These are phyloP conservation scores for Aspergillus tamarii DNA, from an alignment of 2,329 filamentous ascomycete genomes.

Conservation along the genomic window DNA sequence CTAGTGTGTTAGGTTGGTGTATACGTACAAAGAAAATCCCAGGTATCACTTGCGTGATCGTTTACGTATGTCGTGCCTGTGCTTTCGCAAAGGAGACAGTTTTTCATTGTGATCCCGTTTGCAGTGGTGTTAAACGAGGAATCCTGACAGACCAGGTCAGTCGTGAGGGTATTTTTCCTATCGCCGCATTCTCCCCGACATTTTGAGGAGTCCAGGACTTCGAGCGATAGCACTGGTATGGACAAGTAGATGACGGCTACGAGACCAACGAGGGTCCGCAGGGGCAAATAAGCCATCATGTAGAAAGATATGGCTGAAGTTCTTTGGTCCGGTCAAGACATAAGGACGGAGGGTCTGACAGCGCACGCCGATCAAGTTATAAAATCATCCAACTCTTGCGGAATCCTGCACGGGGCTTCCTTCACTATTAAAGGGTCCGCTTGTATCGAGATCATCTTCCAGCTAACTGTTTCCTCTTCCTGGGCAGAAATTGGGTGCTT, in stretches of 20 bases:
- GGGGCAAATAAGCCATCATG: background rate
- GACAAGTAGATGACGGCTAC: background rate
- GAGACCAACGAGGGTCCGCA: background rate
- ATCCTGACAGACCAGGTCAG: conserved; percentile 1
- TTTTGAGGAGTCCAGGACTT: background rate
- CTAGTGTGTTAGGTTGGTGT: no score
- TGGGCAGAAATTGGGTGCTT: background rate
- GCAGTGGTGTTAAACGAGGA: background rate
- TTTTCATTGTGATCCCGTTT: background rate
- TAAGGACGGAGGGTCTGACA: background rate
- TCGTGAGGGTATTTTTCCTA: background rate
- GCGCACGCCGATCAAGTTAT: background rate
- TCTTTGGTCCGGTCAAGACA: background rate
- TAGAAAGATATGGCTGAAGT: background rate
- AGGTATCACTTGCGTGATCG: background rate
- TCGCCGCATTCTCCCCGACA: background rate
- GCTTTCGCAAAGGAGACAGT: conserved; percentile 5
- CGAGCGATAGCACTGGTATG: background rate
- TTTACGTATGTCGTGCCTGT: conserved; percentile 3
- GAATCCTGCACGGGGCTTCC: background rate
- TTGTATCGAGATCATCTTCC: background rate
- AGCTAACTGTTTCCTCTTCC: background rate
- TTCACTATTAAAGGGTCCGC: background rate
- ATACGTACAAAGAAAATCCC: background rate
- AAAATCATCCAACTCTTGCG: background rate